A percentile compares a stretch with the other conserved stretches of the same genome.
Conservation (phyloP, 2,329 filamentous ascomycete genomes). For the Chrysosphaeria jannelii region DNA sequence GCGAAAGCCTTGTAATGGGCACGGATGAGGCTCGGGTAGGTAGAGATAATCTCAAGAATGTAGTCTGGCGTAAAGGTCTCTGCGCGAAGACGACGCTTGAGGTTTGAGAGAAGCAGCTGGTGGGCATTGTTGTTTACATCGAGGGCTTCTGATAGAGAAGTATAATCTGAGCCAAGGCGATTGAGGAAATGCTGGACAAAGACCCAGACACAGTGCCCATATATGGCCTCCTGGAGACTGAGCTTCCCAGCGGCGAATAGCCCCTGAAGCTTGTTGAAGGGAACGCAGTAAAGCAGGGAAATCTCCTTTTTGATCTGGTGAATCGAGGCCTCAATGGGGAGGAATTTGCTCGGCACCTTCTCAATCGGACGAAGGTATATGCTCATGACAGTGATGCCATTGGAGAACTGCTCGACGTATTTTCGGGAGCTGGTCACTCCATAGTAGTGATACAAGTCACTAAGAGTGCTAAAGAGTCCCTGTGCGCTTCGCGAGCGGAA, state of each 20-base stretch:
- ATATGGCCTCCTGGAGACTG: constrained; percentile 87
- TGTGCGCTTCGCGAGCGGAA: constrained; percentile 81
- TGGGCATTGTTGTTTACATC: constrained; percentile 59
- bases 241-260: constrained; percentile 66
- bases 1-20: constrained; percentile 79
- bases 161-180: constrained; percentile 74
- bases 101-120: constrained; percentile 63
- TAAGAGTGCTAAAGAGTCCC: constrained; percentile 82
- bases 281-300: constrained; percentile 87
- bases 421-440: constrained; percentile 87
- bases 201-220: constrained; percentile 91
- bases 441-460: constrained; percentile 96
- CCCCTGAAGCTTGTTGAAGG: constrained; percentile 81
- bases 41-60: constrained; percentile 86
- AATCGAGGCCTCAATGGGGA: constrained; percentile 77
- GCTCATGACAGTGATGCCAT: constrained; percentile 91
- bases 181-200: constrained; percentile 97
- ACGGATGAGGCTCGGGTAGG: constrained; percentile 65
- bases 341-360: constrained; percentile 21
- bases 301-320: constrained; percentile 98
- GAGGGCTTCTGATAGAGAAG: constrained; percentile 52
- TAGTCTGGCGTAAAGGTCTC: constrained; percentile 97
- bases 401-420: constrained; percentile 96
- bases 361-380: constrained; percentile 59
- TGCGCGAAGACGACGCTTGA: constrained; percentile 81